Evolutionary conservation across 352 stramenopile genomes (phyloP), one percentile per base, ranked within the genome.

Genomic region (Globisporangium emineosum): DNA sequence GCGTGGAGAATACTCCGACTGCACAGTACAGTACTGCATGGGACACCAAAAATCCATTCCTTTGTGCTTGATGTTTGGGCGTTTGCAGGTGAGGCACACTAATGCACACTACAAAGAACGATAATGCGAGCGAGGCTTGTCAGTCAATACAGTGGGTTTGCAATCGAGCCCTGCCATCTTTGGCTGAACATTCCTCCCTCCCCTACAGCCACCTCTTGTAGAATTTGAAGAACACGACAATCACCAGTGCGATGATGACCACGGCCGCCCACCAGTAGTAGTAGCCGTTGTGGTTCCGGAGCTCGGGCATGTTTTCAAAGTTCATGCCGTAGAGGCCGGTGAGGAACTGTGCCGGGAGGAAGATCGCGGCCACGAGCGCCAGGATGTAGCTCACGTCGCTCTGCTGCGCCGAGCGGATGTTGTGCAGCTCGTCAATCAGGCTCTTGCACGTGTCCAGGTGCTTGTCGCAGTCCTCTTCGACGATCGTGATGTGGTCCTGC

Each of bases 241-340:
- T 88, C 19, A 63, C 42, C 2, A 72, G 61, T 5, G 75, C 76
- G 29, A 94, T 77, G 5, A 60, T 51, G n/a, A 87, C 37, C 43
- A 89, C 75, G 21, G 79, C 73, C 6, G 67, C 69, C 88, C 88
- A 96, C 81, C 87, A 96, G 25, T 91, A 69, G 56, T 81, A 77
- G 66, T 96, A 96, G 42, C 86, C 88, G 50, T 91, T 69, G 56
- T 87, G 62, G 64, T 78, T 78, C n/a, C 81, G 55, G 30, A 96
- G 73, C 65, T 95, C 88, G 3, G 88, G 87, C 87, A 96, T 96
- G 59, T 89, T 76, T 30, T 79, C 75, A 62, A 95, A 96, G 74
- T 96, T 96, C 88, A 96, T 96, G 49, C 88, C 88, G 60, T 95
- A 95, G 9, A 96, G 63, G 19, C 83, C 83, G n/a, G 88, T 93